A percentile compares a stretch with the other conserved stretches of the same genome.
Evolutionary conservation across 306 rosid species (phyloP).

Genomic region (Fragaria nilgerrensis): DNA sequence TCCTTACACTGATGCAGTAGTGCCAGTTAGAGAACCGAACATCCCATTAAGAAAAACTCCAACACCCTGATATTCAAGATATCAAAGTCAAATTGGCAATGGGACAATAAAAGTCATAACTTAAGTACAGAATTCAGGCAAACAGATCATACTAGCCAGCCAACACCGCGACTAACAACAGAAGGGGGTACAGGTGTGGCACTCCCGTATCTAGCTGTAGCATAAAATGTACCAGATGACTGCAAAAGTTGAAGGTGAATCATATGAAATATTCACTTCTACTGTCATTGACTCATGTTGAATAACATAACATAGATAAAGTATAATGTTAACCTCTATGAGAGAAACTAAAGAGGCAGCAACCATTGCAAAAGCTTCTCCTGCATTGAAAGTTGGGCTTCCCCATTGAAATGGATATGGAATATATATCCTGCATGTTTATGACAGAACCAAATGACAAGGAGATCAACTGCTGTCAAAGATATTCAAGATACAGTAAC

Average conservation of each 20-base stretch:
- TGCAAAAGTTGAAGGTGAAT: conserved; percentile 33
- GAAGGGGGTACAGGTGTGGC: conserved; percentile 89
- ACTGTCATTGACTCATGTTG: background rate
- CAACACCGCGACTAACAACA: conserved; percentile 69
- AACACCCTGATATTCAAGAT: conserved; percentile 54
- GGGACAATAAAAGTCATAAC: background rate
- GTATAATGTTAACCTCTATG: conserved; percentile 53
- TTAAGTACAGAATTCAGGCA: background rate
- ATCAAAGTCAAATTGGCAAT: conserved; percentile 6
- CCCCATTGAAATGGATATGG: conserved; percentile 96
- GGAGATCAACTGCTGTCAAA: background rate
- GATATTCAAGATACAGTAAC: background rate
- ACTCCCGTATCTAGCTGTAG: conserved; percentile 73
- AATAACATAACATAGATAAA: background rate
- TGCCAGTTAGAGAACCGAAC: conserved; percentile 66
- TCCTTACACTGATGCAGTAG: conserved; percentile 70
- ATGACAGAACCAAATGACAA: background rate
- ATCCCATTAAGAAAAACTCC: conserved; percentile 61
- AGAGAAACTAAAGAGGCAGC: conserved; percentile 79
- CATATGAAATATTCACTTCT: background rate
- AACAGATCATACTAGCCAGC: conserved; percentile 64
- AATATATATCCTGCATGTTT: conserved; percentile 57
- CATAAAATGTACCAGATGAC: conserved; percentile 78
- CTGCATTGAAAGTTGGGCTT: conserved; percentile 67
- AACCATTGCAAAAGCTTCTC: conserved; percentile 81